A percentile compares a stretch with the other conserved stretches of the same genome.
These are phyloP conservation scores for Parasarocladium wereldwijsianum DNA, from an alignment of 2,329 filamentous ascomycete genomes.

Conservation along the genomic window DNA sequence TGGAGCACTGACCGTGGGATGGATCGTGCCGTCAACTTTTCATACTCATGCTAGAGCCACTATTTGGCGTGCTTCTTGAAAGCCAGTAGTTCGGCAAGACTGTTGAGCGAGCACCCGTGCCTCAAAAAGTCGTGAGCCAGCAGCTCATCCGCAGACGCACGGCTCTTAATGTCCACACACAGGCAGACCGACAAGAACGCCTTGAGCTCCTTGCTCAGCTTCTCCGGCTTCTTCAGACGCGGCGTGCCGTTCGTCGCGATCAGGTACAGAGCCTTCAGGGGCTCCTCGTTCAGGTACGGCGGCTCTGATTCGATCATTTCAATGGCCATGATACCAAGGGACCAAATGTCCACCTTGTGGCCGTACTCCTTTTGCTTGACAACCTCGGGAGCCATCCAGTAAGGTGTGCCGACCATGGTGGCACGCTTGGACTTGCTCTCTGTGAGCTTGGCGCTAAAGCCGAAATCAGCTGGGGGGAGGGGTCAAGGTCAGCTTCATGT, in stretches of 20 bases:
- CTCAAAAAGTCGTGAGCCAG: conserved; percentile 88
- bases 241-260: conserved; percentile 98
- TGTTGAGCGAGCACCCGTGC: conserved; percentile 71
- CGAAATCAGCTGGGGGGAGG: conserved; percentile 84
- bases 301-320: conserved; percentile 99
- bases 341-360: conserved; percentile 98
- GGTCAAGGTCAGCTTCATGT: conserved; percentile 18
- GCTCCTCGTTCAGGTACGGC: conserved; percentile 94
- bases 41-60: conserved; percentile 5
- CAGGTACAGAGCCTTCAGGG: conserved; percentile 89
- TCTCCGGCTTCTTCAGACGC: conserved; percentile 93
- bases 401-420: conserved; percentile 97
- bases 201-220: conserved; percentile 94
- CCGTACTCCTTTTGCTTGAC: conserved; percentile 99
- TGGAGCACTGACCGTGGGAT: too few species aligned
- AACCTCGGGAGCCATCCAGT: conserved; percentile 99
- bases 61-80: conserved; percentile 67
- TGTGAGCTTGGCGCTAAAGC: conserved; percentile 96
- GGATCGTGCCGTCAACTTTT: background rate
- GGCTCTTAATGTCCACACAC: conserved; percentile 89
- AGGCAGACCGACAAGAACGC: conserved; percentile 92
- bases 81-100: conserved; percentile 72
- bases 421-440: conserved; percentile 94
- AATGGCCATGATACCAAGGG: conserved; percentile 97
- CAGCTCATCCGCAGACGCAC: conserved; percentile 82